Base-by-base conservation (phyloP, 2,329 filamentous ascomycete genomes). In the Fusarium gaditjirri region DNA sequence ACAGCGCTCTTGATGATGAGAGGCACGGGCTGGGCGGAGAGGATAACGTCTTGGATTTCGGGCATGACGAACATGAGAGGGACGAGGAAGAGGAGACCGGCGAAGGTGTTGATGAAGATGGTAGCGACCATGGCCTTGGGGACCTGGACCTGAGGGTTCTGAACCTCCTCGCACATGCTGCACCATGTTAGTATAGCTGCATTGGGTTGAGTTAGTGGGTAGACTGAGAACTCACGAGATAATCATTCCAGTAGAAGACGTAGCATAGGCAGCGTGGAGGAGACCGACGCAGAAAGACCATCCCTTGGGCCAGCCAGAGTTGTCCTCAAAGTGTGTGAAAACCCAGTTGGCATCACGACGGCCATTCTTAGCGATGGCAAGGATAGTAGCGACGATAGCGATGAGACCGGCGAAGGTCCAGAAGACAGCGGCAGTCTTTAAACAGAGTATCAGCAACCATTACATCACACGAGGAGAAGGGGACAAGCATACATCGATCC, bases 241-340 rank as follows among this genome's bases (percentile, higher is more conserved):
- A 67, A 94, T 91, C 92, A 94, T 94, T 81, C 92, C 92, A 0
- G 91, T 93, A 14, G 91, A 92, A 7, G 91, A 93, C 16, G 91
- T 93, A 50, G 90, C 91, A 77, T 94, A 93, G 63, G 89, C 91
- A 52, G 90, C 91, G 75, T 93, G 91, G 23, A 93, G 84, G 35
- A 94, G 85, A 77, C 91, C 91, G 65, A 94, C 89, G 77, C 88
- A 90, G 82, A 93, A 93, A 6, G 91, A 91, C 91, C 91, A 93
- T 76, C 92, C 91, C 41, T 86, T 83, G 6, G 85, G 83, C 91
- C 92, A 94, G 58, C 92, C 92, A 4, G 91, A 93, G 64, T 86
- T 86, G 29, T 86, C 84, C 77, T 92, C 90, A 75, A 94, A 93
- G 75, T 90, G 84, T 19, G 85, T 87, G 77, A 93, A 92, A 71